Percentiles rank a stretch among this genome's conserved stretches.
These are phyloP conservation scores for Austroboletus niveus DNA, from an alignment of 1,284 basidiomycete species.

Conservation along the genomic window DNA sequence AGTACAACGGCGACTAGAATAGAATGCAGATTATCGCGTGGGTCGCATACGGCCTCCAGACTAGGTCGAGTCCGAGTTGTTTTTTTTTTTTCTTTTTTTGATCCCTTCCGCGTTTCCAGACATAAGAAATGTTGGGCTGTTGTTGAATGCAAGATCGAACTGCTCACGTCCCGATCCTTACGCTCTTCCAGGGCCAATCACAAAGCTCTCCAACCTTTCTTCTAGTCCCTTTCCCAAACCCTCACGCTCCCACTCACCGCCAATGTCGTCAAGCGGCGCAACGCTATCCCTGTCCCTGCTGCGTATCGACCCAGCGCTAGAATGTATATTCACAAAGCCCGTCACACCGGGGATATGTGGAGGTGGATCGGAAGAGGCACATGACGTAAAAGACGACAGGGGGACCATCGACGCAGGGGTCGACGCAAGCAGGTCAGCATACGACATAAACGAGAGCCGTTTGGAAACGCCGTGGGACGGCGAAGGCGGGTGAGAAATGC, in stretches of 20 bases:
- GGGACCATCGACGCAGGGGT: constrained; percentile 71
- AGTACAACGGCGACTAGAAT: constrained; percentile 25
- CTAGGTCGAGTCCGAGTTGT: not conserved
- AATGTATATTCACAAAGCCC: constrained; percentile 36
- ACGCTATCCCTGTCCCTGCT: constrained; percentile 39
- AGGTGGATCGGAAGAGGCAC: constrained; percentile 53
- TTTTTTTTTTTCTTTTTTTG: not conserved
- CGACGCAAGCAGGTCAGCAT: constrained; percentile 77
- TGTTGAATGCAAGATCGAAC: not conserved
- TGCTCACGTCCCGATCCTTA: constrained; percentile 10
- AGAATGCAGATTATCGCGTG: constrained; percentile 19
- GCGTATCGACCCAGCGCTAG: constrained; percentile 23
- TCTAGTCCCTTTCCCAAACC: constrained; percentile 78
- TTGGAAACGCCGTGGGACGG: constrained; percentile 53
- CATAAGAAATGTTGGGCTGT: not conserved
- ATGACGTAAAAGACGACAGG: constrained; percentile 68
- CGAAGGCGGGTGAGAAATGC: constrained; percentile 51
- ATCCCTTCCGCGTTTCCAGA: not conserved
- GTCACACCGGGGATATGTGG: constrained; percentile 64
- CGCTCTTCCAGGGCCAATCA: constrained; percentile 29
- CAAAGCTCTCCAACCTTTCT: constrained; percentile 67
- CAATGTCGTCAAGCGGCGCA: constrained; percentile 52
- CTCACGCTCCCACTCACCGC: constrained; percentile 82
- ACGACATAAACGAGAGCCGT: constrained; percentile 82
- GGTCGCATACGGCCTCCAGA: not conserved